Evolutionary conservation across 495 filamentous ascomycete species (phyloP), one percentile per base, ranked within the genome.

Genomic region (Hypoxylon fuscum): DNA sequence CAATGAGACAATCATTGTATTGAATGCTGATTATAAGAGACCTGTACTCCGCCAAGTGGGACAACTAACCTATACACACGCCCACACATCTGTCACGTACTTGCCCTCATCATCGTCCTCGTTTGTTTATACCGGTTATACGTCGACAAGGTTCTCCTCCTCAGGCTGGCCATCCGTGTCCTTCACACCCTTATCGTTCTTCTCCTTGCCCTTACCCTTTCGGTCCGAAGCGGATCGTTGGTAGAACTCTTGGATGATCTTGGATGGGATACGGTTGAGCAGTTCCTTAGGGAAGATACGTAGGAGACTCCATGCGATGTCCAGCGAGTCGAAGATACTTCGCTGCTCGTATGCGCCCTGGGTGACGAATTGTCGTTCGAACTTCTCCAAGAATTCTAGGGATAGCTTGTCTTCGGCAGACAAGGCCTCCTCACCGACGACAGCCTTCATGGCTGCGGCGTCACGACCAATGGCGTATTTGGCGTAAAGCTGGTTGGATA

Each of bases 381-480:
- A 99, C 73, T 97, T 97, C 63, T 98, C 96, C 57, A 99, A 81
- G 83, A 99, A 98, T 76, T 99, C 95, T 8, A 99, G 85, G 11
- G 92, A 96, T 42, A 98, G 86, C 80, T 97, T 98, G 80, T 99
- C 95, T 80, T 99, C 95, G 42, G 90, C 83, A 20, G 90, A 95
- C 50, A 99, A 79, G 32, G 95, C 95, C 74, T 99, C 95, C 75
- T 99, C 95, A 74, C 95, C 95, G 56, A 99, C 96, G 72, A 99
- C 95, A 49, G 95, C 95, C 81, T 99, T 99, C 95, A 99, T 99
- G 74, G 92, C 88, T 37, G 95, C 96, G 32, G 94, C 95, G 72
- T 99, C 95, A 80, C 92, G 91, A 72, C 95, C 95, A 71, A 99
- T 98, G 75, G 95, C 95, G 76, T 99, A 99, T 80, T 99, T 99